Conservation (phyloP, 192 early-diverging fungal species). For the Backusella sp. region DNA sequence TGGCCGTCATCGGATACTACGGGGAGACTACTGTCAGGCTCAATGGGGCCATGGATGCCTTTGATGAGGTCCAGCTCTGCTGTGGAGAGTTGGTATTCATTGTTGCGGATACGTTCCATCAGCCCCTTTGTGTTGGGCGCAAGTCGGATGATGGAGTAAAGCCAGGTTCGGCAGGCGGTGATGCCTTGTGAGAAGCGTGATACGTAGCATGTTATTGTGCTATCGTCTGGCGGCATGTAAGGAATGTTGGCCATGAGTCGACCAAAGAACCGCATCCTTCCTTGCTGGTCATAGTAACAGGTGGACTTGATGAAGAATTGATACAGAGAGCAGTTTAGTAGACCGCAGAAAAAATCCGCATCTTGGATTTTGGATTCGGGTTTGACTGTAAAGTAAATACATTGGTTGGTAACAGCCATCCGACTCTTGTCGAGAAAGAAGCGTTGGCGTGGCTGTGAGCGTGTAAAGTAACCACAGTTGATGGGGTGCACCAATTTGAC, state of each 20-base stretch:
- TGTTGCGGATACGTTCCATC: slow-evolving; percentile 26
- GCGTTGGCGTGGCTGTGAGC: slow-evolving; percentile 50
- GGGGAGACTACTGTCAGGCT: not conserved
- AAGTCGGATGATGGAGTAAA: slow-evolving; percentile 13
- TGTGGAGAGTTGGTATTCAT: slow-evolving; percentile 14
- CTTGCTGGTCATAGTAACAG: slow-evolving; percentile 59
- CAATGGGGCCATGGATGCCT: not conserved
- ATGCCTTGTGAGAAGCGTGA: slow-evolving; percentile 9
- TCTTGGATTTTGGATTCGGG: slow-evolving; percentile 5
- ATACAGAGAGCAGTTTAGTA: slow-evolving; percentile 46
- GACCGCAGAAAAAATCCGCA: slow-evolving; percentile 36
- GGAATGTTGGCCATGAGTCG: slow-evolving; percentile 62
- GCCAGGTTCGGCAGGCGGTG: not conserved
- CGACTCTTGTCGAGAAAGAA: slow-evolving; percentile 51
- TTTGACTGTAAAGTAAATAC: slow-evolving; percentile 53
- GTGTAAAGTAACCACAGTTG: slow-evolving; percentile 56
- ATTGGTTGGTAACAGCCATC: slow-evolving; percentile 55
- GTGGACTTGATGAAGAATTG: slow-evolving; percentile 46
- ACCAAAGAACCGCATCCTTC: slow-evolving; percentile 53
- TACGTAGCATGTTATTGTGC: not conserved
- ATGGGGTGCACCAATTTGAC: slow-evolving; percentile 59
- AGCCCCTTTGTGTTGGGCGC: not conserved
- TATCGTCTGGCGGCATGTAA: slow-evolving; percentile 20
- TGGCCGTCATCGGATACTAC: not conserved
- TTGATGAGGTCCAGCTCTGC: not conserved